Conservation (phyloP, 2,329 filamentous ascomycete species). For the Xylariales sp. region DNA sequence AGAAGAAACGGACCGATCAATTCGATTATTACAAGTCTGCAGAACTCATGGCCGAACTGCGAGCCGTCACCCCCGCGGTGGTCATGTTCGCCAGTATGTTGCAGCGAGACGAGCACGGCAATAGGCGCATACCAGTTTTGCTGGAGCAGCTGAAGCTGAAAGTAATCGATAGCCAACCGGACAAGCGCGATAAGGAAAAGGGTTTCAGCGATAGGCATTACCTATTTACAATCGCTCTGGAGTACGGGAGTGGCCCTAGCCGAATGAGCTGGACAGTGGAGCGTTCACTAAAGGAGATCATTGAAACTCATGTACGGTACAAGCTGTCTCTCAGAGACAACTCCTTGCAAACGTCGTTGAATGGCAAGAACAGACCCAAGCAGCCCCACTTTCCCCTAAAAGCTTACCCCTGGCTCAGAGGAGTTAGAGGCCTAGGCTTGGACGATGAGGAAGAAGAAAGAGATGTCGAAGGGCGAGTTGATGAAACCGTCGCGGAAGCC, state of each 20-base stretch:
- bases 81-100: conserved; percentile 97
- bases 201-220: conserved; percentile 68
- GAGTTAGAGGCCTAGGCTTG: conserved; percentile 63
- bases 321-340: conserved; percentile 81
- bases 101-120: conserved; percentile 92
- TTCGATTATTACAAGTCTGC: conserved; percentile 95
- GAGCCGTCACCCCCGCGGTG: conserved; percentile 88
- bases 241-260: conserved; percentile 93
- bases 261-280: conserved; percentile 96
- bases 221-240: conserved; percentile 85
- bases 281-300: conserved; percentile 81
- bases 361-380: conserved; percentile 65
- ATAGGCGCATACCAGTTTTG: conserved; percentile 89
- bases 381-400: conserved; percentile 87
- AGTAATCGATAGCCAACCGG: conserved; percentile 73
- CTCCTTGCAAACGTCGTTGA: conserved; percentile 65
- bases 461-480: conserved; percentile 31
- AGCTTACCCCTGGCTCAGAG: conserved; percentile 84
- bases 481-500: conserved; percentile 28
- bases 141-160: conserved; percentile 90
- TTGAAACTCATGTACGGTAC: conserved; percentile 90
- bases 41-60: conserved; percentile 90
- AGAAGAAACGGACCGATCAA: conserved; percentile 79
- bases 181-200: conserved; percentile 60
- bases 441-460: conserved; percentile 70